These are phyloP conservation scores for Rhododendron molle DNA, from an alignment of 148 eudicot species.

Conservation along the genomic window DNA sequence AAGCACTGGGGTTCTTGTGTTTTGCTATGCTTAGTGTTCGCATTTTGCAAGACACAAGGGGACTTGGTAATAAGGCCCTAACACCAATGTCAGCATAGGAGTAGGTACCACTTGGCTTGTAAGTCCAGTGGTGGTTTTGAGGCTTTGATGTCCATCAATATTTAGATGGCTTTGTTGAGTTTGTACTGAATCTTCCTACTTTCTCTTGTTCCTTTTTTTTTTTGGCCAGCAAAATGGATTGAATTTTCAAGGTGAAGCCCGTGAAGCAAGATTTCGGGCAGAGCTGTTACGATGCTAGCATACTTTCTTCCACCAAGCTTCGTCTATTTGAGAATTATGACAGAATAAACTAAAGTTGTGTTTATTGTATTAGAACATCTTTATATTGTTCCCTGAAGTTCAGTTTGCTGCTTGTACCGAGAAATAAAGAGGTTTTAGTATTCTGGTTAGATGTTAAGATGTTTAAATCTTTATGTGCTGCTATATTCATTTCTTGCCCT, in stretches of 20 bases:
- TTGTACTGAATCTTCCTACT: not conserved
- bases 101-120: not conserved
- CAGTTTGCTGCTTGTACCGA: not conserved
- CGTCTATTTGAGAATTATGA: not conserved
- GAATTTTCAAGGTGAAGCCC: not conserved
- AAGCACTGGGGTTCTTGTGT: not conserved
- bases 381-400: not conserved
- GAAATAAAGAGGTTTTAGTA: not conserved
- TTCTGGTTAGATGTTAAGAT: not conserved
- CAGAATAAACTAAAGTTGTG: not conserved
- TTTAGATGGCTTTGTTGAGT: not conserved
- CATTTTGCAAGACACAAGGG: not conserved
- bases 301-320: not conserved
- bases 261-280: conserved; percentile 1
- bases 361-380: not conserved
- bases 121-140: not conserved
- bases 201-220: not conserved
- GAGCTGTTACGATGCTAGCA: not conserved
- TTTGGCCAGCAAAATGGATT: no score
- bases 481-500: not conserved
- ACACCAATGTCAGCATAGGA: not conserved
- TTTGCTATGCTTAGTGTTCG: not conserved
- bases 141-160: not conserved
- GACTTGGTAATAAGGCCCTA: not conserved
- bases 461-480: not conserved